Conservation (phyloP, 1,284 basidiomycete species). For the Trichosporon sp. region DNA sequence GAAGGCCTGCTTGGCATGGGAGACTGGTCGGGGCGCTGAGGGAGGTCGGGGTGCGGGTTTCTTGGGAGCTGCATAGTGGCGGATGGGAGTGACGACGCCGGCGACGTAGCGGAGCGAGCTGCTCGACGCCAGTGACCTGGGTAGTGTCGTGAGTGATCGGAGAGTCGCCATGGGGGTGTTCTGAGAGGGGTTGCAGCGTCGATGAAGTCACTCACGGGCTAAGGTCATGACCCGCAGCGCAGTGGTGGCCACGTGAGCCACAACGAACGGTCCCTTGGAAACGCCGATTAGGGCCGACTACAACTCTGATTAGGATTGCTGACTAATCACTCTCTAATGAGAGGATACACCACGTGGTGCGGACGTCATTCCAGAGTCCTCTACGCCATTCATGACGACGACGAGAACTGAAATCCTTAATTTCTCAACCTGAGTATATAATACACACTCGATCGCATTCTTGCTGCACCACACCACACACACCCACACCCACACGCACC, state of each 20-base stretch:
- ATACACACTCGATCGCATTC: background rate
- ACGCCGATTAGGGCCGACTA: background rate
- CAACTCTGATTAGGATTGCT: background rate
- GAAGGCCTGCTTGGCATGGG: no score
- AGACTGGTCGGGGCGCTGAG: no score
- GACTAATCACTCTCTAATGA: background rate
- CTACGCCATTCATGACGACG: conserved; percentile 8
- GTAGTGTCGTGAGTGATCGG: background rate
- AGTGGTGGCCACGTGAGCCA: background rate
- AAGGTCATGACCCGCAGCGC: background rate
- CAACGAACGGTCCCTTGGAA: background rate
- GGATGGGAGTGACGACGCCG: no score
- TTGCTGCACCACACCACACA: background rate
- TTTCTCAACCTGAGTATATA: background rate
- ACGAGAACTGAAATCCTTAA: background rate
- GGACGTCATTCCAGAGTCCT: conserved; percentile 15
- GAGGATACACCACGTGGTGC: background rate
- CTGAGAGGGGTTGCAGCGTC: background rate
- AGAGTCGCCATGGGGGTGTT: conserved; percentile 2
- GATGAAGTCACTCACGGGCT: background rate
- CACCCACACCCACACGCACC: conserved; percentile 14
- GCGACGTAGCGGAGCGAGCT: no score
- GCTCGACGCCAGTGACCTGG: no score
- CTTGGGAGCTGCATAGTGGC: no score
- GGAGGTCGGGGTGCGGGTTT: no score